Percentiles rank a stretch among this genome's conserved stretches.
phyloP scores from a whole-genome alignment of 2,329 filamentous ascomycete species.

The Coleophoma crateriformis region DNA sequence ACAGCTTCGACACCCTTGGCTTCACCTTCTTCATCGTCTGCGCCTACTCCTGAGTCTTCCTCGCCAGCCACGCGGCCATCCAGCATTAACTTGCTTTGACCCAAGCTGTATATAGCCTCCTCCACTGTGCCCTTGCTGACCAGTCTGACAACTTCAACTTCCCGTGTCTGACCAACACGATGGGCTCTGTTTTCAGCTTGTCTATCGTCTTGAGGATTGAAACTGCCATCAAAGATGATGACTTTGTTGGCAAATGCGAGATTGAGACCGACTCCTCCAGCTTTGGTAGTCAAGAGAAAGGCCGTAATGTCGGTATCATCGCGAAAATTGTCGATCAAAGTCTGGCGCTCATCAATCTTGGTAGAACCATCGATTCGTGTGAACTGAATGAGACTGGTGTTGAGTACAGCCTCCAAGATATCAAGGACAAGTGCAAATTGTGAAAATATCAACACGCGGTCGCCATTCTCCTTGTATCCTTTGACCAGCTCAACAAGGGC shows the following conservation, averaged over 20 bases:
- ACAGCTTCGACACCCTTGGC: slow-evolving; percentile 20
- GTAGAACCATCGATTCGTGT: slow-evolving; percentile 85
- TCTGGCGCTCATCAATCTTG: slow-evolving; percentile 75
- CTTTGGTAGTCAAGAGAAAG: slow-evolving; percentile 89
- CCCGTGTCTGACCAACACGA: slow-evolving; percentile 82
- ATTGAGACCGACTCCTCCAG: slow-evolving; percentile 96
- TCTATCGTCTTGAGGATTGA: slow-evolving; percentile 97
- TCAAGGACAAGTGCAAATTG: slow-evolving; percentile 91
- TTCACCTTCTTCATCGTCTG: slow-evolving; percentile 25
- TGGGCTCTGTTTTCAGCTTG: slow-evolving; percentile 97
- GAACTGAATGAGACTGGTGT: slow-evolving; percentile 66
- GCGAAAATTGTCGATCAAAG: slow-evolving; percentile 83
- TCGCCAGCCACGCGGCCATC: slow-evolving; percentile 68
- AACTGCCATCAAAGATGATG: slow-evolving; percentile 93
- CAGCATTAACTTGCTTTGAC: slow-evolving; percentile 86
- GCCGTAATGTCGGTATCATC: slow-evolving; percentile 72
- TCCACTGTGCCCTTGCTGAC: slow-evolving; percentile 81
- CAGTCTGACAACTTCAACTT: slow-evolving; percentile 85
- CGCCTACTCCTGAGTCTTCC: slow-evolving; percentile 39
- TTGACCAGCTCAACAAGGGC: slow-evolving; percentile 71
- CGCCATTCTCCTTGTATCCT: slow-evolving; percentile 71
- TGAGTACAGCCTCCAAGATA: slow-evolving; percentile 78
- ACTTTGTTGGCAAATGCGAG: slow-evolving; percentile 95
- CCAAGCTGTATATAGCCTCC: slow-evolving; percentile 86
- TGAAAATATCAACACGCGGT: slow-evolving; percentile 85